Conservation (phyloP, 192 early-diverging fungal species). For the Umbelopsis sp. region DNA sequence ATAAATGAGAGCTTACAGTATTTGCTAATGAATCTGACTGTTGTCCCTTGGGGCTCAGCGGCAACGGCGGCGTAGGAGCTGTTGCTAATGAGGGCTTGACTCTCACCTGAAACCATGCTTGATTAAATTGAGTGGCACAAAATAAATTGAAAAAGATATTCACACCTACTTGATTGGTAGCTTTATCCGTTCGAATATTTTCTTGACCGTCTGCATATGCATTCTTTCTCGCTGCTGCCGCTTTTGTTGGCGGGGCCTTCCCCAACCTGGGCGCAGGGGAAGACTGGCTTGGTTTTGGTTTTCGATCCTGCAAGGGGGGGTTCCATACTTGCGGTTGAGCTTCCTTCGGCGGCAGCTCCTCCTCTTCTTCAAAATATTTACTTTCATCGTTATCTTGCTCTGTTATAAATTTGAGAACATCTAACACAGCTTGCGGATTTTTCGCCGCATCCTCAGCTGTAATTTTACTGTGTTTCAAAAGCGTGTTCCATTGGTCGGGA, state of each 20-base stretch:
- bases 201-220: not conserved
- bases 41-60: not conserved
- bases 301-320: conserved; percentile 9
- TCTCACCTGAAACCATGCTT: not conserved
- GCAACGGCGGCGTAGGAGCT: conserved; percentile 4
- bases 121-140: too few species aligned
- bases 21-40: not conserved
- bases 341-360: not conserved
- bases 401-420: conserved; percentile 94
- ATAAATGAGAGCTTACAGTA: not conserved
- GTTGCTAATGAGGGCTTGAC: not conserved
- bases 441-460: conserved; percentile 94
- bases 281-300: conserved; percentile 12
- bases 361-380: conserved; percentile 30
- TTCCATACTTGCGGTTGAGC: not conserved
- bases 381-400: conserved; percentile 61
- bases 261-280: not conserved
- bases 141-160: too few species aligned
- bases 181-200: not conserved
- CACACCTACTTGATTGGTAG: too few species aligned
- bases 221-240: not conserved
- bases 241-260: conserved; percentile 5
- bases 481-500: conserved; percentile 88
- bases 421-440: conserved; percentile 97
- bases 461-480: conserved; percentile 86